A percentile compares a stretch with the other conserved stretches of the same genome.
phyloP scores from a whole-genome alignment of 768 basidiomycete species.

The Paxillus ammoniavirescens region DNA sequence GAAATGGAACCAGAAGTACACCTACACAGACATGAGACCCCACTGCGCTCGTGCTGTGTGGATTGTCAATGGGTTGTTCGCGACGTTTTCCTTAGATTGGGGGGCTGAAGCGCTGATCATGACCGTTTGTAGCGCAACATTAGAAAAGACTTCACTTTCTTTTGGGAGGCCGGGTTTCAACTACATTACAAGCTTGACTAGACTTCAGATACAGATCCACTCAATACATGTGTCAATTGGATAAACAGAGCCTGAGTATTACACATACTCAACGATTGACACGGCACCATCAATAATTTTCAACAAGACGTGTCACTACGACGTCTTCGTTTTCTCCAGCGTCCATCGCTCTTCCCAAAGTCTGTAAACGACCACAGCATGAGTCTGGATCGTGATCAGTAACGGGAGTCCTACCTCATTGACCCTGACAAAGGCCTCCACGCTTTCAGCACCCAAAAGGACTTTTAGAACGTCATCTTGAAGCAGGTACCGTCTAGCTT shows the following conservation, averaged over 20 bases:
- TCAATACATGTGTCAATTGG: too few relatives aligned
- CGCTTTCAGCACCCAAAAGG: conserved; percentile 45
- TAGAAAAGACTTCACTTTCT: too few relatives aligned
- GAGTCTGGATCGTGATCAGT: not conserved
- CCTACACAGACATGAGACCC: not conserved
- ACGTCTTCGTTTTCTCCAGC: conserved; percentile 19
- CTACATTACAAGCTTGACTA: too few relatives aligned
- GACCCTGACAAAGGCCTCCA: conserved; percentile 44
- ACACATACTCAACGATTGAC: not conserved
- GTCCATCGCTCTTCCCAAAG: conserved; percentile 16
- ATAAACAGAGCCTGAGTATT: not conserved
- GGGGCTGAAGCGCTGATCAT: too few relatives aligned
- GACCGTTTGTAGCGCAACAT: too few relatives aligned
- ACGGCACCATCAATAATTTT: conserved; percentile 5
- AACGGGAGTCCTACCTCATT: conserved; percentile 44
- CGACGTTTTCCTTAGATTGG: too few relatives aligned
- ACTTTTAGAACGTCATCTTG: conserved; percentile 36
- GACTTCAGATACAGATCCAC: too few relatives aligned
- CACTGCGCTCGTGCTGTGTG: too few relatives aligned
- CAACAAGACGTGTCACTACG: conserved; percentile 25
- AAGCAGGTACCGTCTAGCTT: conserved; percentile 43
- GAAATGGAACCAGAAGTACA: not conserved
- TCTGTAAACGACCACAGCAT: not conserved
- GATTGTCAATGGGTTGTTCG: too few relatives aligned
- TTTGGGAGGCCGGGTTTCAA: too few relatives aligned